Evolutionary conservation across 1,284 basidiomycete species (phyloP), one percentile per base, ranked within the genome.

Genomic region (Anthracocystis panici-leucophaei): DNA sequence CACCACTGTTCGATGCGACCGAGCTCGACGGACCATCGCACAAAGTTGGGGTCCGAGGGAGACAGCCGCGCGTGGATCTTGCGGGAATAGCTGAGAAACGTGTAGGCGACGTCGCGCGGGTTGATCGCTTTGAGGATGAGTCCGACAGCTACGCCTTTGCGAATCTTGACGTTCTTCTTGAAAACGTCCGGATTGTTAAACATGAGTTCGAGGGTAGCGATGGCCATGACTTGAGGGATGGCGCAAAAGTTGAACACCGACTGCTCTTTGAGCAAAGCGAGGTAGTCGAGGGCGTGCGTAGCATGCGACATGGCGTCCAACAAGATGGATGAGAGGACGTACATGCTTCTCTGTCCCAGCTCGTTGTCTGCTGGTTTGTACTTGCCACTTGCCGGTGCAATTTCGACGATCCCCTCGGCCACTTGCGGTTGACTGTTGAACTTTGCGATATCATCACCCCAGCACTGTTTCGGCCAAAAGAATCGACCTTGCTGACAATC

Each of bases 391-490:
- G 81, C 83, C 0, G 71, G 56, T 3, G 41, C 44, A 16, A 67
- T 77, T 52, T 81, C 81, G 29, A 82, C 59, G 54, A 84, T 82
- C 11, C 82, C 82, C 27, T 65, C 51, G 16, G 81, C 80, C 11
- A 85, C 74, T 8, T 83, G 66, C 3, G 74, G 56, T 62, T 84
- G 82, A 11, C 63, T 57, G n/a, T 29, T 18, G 54, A 85, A 85
- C 5, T 50, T 40, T 41, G 79, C 61, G 42, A 62, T 65, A 10
- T 54, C 25, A 21, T 65, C 65, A 21, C 89, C 91, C 94, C 94
- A 99, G 66, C 98, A 93, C 83, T 95, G 93, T 57, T 89, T 89
- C 0, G 96, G 97, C 96, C 97, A 99, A 88, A 99, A 99, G 82
- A 90, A 93, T 44, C 96, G 90, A 12, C 89, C 88, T 55, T 96